These are phyloP conservation scores for Serendipita sp. DNA, from an alignment of 768 basidiomycete species.

Conservation along the genomic window DNA sequence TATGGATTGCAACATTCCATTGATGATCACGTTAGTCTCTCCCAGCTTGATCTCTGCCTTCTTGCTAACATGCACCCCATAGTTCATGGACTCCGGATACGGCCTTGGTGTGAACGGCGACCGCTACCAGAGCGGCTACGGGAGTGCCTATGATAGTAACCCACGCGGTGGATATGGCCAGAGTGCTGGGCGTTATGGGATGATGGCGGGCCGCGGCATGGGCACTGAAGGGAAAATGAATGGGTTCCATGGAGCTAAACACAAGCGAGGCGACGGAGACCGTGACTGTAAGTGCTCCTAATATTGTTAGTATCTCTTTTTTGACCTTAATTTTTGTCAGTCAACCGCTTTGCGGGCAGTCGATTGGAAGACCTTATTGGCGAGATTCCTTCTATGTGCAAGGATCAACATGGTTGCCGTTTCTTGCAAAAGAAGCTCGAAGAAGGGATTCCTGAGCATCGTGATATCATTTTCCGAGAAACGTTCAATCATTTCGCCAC, in stretches of 20 bases:
- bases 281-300: conserved; percentile 45
- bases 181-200: conserved; percentile 18
- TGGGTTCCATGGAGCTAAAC: conserved; percentile 68
- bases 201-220: conserved; percentile 22
- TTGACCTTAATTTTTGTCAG: conserved; percentile 23
- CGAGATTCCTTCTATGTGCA: conserved; percentile 87
- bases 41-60: not conserved
- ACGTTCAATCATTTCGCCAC: conserved; percentile 96
- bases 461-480: conserved; percentile 98
- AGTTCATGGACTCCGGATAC: conserved; percentile 15
- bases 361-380: conserved; percentile 90
- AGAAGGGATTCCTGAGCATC: conserved; percentile 85
- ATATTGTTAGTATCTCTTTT: not conserved
- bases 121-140: conserved; percentile 1
- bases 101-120: conserved; percentile 16
- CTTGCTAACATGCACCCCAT: too few species aligned
- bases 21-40: not conserved
- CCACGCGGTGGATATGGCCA: conserved; percentile 56
- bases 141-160: conserved; percentile 23
- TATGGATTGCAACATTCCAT: not conserved
- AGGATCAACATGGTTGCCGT: conserved; percentile 97
- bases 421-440: conserved; percentile 99
- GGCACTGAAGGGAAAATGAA: conserved; percentile 68
- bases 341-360: conserved; percentile 94
- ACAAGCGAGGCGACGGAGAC: conserved; percentile 86